Evolutionary conservation across 1,139 yeast genomes (phyloP), one percentile per base, ranked within the genome.

Genomic region (Meyerozyma carpophila): DNA sequence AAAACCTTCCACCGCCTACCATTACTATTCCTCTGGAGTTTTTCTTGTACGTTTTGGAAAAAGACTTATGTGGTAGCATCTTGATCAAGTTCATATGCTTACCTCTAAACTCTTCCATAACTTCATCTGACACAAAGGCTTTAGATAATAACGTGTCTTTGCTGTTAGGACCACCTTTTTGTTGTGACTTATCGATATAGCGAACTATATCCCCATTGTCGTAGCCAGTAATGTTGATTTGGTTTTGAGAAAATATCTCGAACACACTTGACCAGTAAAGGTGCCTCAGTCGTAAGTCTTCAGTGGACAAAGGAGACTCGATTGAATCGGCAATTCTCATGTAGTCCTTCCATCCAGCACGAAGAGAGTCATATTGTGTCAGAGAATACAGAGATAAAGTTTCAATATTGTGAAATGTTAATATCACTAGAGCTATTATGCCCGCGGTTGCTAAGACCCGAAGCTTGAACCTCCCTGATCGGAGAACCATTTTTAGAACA

Each of bases 141-240:
- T 37, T 41, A 10, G 37, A 38, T 8, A 41, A 32, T 9, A 41
- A 25, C 7, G 26, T 32, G 11, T 31, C 32, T 16, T 41, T 37
- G 14, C 37, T 18, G 11, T 34, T 34, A 1, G 56, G 55, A 1
- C 65, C 66, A 11, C 52, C 47, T 20, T 56, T 47, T n/a, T 63
- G 65, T 26, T 56, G 47, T 8, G 54, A 53, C 41, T 52, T 52
- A 8, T 57, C 59, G 7, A 57, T 50, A 45, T 62, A 63, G 28
- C 50, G 47, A 13, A 68, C 55, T 1, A 63, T 63, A 2, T 52
- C 47, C 9, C 50, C 52, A 8, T 56, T 36, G 11, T 56, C 53
- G 2, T 46, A 50, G 4, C 37, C 42, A 5, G 51, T 32, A 11
- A 50, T n/a, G 11, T 50, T 41, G 4, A 53, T 37, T 32, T 41